Evolutionary conservation across 257 asterid genomes (phyloP).

Genomic region (Solanum lycopersicoides): DNA sequence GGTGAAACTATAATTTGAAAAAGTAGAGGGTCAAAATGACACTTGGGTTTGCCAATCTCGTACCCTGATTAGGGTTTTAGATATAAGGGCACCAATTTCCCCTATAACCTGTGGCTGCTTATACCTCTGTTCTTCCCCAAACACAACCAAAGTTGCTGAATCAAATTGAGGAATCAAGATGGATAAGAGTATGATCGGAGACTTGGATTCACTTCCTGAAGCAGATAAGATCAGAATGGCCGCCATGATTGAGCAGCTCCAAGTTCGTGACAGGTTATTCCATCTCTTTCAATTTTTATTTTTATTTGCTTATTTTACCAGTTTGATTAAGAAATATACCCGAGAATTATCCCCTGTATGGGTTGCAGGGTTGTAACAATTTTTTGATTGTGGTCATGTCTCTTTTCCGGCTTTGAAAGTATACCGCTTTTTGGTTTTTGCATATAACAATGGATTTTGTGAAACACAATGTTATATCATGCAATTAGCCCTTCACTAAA

Average conservation of each 20-base stretch:
- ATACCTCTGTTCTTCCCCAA: neutral
- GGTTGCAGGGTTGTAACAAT: neutral
- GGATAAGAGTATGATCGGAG: conserved; percentile 26
- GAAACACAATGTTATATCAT: neutral
- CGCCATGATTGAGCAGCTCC: conserved; percentile 31
- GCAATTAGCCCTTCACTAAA: neutral
- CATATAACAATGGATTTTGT: neutral
- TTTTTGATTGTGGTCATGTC: neutral
- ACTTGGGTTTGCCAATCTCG: neutral
- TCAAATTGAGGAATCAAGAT: neutral
- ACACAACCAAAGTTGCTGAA: neutral
- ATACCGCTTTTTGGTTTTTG: neutral
- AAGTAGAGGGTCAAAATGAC: neutral
- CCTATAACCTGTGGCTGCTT: neutral
- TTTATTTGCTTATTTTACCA: neutral
- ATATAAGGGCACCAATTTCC: neutral
- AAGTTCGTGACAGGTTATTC: conserved; percentile 25
- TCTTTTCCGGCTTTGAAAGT: neutral
- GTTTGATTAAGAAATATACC: neutral
- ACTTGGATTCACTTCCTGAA: conserved; percentile 22
- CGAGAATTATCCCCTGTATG: neutral
- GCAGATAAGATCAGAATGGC: conserved; percentile 23
- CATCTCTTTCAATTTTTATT: neutral
- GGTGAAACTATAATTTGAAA: neutral
- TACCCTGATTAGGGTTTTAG: neutral